These are phyloP conservation scores for Anisodus tanguticus DNA, from an alignment of 257 asterid species.

Conservation along the genomic window DNA sequence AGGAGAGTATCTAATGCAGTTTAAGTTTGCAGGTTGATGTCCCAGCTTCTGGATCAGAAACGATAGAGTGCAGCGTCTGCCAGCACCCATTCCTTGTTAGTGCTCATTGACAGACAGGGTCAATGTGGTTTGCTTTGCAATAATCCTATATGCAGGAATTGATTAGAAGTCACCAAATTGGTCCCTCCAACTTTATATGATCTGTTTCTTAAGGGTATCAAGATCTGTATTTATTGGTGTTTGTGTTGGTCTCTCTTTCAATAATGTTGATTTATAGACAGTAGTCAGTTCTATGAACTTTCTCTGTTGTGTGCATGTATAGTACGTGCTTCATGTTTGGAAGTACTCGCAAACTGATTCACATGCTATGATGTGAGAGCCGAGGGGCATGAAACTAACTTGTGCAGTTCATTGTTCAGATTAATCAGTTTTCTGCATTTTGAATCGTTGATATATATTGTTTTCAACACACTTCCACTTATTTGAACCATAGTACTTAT, in stretches of 20 bases:
- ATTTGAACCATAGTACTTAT: no score
- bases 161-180: not conserved
- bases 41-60: conserved; percentile 71
- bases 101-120: conserved; percentile 49
- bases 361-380: no score
- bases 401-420: not conserved
- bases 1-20: not conserved
- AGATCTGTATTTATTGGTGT: not conserved
- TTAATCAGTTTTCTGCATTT: not conserved
- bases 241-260: not conserved
- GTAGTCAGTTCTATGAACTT: not conserved
- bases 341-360: conserved; percentile 7
- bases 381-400: not conserved
- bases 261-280: not conserved
- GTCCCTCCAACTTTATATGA: not conserved
- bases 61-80: conserved; percentile 91
- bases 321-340: not conserved
- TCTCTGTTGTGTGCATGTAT: not conserved
- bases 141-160: not conserved
- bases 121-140: not conserved
- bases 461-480: no score
- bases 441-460: not conserved
- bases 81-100: conserved; percentile 81
- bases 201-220: not conserved
- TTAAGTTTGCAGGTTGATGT: conserved; percentile 60